A percentile compares a stretch with the other conserved stretches of the same genome.
Conservation (phyloP, 495 filamentous ascomycete genomes). For the Penicillium angulare region DNA sequence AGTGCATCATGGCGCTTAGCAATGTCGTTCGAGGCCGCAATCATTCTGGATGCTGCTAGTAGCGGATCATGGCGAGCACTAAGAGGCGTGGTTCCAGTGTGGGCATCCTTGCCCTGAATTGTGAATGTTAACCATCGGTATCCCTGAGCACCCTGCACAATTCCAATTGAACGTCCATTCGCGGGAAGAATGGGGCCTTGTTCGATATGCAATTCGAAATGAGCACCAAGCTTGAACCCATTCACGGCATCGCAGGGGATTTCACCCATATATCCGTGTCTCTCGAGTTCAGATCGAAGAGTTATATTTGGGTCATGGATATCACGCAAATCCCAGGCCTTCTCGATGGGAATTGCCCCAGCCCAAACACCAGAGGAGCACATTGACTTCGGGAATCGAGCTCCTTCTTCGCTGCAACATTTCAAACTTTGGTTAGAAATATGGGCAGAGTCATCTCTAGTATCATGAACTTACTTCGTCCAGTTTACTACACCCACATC, state of each 20-base stretch:
- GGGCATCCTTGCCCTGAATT: conserved; percentile 61
- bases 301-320: conserved; percentile 54
- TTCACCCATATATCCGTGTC: conserved; percentile 65
- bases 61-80: conserved; percentile 53
- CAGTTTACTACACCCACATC: conserved; percentile 70
- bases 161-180: conserved; percentile 56
- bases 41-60: conserved; percentile 62
- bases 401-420: conserved; percentile 72
- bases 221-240: conserved; percentile 56
- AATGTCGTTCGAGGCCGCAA: conserved; percentile 59
- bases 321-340: conserved; percentile 57
- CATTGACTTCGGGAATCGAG: conserved; percentile 77
- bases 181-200: conserved; percentile 68
- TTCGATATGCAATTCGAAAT: conserved; percentile 81
- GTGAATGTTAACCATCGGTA: conserved; percentile 65
- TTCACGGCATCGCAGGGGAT: conserved; percentile 31
- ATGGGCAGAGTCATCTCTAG: too few species aligned
- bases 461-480: conserved; percentile 60
- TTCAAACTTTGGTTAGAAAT: too few species aligned
- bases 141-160: conserved; percentile 61
- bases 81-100: conserved; percentile 72
- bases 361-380: conserved; percentile 73
- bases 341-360: conserved; percentile 56
- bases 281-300: conserved; percentile 53
- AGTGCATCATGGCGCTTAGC: conserved; percentile 52